Evolutionary conservation across 2,329 filamentous ascomycete species (phyloP).

Genomic region (Epicoccum sorghinum): DNA sequence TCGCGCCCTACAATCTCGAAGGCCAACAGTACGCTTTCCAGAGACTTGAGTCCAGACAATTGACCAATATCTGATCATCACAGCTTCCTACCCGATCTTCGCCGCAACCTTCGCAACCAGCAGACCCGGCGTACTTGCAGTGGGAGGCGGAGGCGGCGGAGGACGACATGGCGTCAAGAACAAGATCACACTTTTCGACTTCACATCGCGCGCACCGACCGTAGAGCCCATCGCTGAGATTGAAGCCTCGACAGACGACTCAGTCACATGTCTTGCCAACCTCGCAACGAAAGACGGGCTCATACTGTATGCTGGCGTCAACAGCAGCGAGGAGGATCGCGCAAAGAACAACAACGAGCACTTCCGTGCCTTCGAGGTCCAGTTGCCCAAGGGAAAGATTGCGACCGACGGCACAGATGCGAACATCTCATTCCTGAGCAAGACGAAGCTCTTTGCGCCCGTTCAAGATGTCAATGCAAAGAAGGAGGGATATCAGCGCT

Average conservation of each 20-base stretch:
- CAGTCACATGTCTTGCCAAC: conserved; percentile 79
- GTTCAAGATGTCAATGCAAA: conserved; percentile 48
- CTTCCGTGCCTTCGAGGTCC: conserved; percentile 75
- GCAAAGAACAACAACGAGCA: conserved; percentile 81
- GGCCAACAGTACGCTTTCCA: conserved; percentile 27
- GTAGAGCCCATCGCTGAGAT: conserved; percentile 71
- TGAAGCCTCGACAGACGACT: conserved; percentile 86
- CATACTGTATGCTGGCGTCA: conserved; percentile 70
- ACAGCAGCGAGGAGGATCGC: conserved; percentile 75
- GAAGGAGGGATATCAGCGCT: conserved; percentile 65
- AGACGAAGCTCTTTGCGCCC: conserved; percentile 58
- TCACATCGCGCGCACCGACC: conserved; percentile 66
- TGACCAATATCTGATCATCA: conserved; percentile 1
- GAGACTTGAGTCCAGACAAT: background rate
- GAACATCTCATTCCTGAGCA: conserved; percentile 56
- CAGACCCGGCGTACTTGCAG: conserved; percentile 70
- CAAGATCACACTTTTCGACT: conserved; percentile 76
- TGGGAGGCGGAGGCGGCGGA: conserved; percentile 88
- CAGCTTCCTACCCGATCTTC: conserved; percentile 74
- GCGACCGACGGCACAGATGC: conserved; percentile 40
- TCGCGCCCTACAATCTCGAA: conserved; percentile 41
- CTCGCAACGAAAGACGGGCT: conserved; percentile 64
- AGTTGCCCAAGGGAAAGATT: conserved; percentile 56
- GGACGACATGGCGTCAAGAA: conserved; percentile 70
- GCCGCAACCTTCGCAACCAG: conserved; percentile 86